Base-by-base conservation (phyloP, 352 stramenopile species). In the Phytophthora pinifolia region DNA sequence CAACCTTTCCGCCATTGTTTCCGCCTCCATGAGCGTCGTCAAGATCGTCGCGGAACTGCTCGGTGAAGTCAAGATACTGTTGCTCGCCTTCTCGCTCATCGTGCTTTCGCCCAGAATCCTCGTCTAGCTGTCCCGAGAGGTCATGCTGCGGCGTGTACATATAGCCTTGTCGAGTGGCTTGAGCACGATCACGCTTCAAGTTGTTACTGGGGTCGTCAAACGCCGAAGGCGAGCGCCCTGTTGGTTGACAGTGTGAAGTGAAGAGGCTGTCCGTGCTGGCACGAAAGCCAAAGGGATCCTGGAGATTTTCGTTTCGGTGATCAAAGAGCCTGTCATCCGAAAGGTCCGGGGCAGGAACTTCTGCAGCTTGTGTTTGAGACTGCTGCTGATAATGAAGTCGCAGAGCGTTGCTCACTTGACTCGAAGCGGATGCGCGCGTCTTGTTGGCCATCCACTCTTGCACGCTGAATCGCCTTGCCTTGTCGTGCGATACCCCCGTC, bases 401-500 rank as follows among this genome's bases (percentile, higher is more conserved):
- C 22, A 73, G 43, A 3, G 37, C 48, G 14, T 59, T 56, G 52
- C 42, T 70, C 15, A 59, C 35, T 60, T 78, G 56, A 14, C 35
- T 67, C 3, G 66, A 61, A 2, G 38, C 47, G n/a, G 65, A 77
- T 4, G 42, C 25, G 2, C 72, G 75, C 6, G 67, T 68, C 39
- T 89, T 89, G 39, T 46, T 89, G 2, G 78, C 76, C 48, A 91
- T 87, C 78, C 79, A 88, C 45, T 91, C 76, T 39, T 91, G 73
- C 6, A 91, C 81, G 55, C 78, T 89, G 7, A 89, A 75, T 12
- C 59, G 69, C 32, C 65, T 78, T 0, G 66, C 76, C 36, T 83
- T 84, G 25, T 91, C 81, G 33, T 91, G 81, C 7, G 81, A 89
- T 25, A 91, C 81, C 1, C 81, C 81, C 2, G 70, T 70, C 2